Conservation (phyloP, 495 filamentous ascomycete genomes). For the Talaromyces thailandensis region DNA sequence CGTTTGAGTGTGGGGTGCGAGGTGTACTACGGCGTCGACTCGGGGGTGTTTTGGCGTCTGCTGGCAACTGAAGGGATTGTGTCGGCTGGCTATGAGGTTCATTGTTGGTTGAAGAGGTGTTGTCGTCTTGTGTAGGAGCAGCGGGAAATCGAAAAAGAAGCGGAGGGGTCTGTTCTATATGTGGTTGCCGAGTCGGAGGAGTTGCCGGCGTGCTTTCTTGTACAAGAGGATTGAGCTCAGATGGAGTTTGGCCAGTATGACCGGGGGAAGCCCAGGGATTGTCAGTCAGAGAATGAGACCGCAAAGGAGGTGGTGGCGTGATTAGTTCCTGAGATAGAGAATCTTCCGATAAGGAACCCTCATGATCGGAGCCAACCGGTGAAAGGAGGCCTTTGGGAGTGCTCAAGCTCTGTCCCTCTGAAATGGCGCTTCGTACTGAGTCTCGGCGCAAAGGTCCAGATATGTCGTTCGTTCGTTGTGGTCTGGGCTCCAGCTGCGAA, state of each 20-base stretch:
- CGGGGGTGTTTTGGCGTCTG: conserved; percentile 1
- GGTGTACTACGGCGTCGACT: conserved; percentile 16
- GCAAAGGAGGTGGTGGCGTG: conserved; percentile 22
- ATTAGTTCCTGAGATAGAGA: conserved; percentile 23
- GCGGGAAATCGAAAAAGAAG: conserved; percentile 31
- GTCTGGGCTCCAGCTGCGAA: neutral
- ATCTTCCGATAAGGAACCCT: conserved; percentile 23
- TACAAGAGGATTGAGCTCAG: conserved; percentile 18
- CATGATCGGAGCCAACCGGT: conserved; percentile 23
- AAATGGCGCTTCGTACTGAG: conserved; percentile 26
- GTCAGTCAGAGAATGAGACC: conserved; percentile 25
- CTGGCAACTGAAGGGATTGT: conserved; percentile 12
- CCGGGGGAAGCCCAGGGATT: conserved; percentile 33
- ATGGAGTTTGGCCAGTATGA: conserved; percentile 9
- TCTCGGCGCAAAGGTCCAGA: conserved; percentile 13
- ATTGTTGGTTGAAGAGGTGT: conserved; percentile 3
- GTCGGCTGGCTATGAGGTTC: conserved; percentile 7
- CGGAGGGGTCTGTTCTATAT: conserved; percentile 19
- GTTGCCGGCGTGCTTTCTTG: conserved; percentile 17
- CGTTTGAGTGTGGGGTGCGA: conserved; percentile 25
- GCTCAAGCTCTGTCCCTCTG: conserved; percentile 21
- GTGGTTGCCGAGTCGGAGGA: conserved; percentile 15
- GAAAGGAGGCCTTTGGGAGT: conserved; percentile 29
- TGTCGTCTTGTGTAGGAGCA: conserved; percentile 24
- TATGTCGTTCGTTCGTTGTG: conserved; percentile 14